Evolutionary conservation across 371 early-diverging fungal species (phyloP).

Genomic region (Mortierella sp.): DNA sequence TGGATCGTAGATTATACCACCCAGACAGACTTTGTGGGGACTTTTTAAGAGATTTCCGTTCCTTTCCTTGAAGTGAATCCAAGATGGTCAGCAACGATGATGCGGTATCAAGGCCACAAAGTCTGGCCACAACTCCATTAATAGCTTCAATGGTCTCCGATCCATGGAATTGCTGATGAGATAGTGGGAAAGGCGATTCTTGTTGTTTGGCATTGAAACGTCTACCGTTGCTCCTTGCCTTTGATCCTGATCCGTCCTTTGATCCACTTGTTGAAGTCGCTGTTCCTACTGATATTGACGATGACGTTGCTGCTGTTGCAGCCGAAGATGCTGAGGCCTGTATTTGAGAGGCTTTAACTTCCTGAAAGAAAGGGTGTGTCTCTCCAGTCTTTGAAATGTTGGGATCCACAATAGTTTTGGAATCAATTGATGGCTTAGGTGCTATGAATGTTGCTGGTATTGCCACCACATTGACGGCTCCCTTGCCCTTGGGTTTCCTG

Average conservation of each 20-base stretch:
- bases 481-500: slow-evolving; percentile 31
- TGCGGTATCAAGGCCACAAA: slow-evolving; percentile 26
- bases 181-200: slow-evolving; percentile 32
- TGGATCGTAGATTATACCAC: slow-evolving; percentile 30
- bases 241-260: not conserved
- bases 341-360: slow-evolving; percentile 29
- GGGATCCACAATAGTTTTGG: slow-evolving; percentile 33
- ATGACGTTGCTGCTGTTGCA: not conserved
- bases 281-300: not conserved
- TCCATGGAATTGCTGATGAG: slow-evolving; percentile 50
- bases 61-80: not conserved
- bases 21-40: not conserved
- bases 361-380: slow-evolving; percentile 50
- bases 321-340: slow-evolving; percentile 7
- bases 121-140: slow-evolving; percentile 36
- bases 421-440: slow-evolving; percentile 11
- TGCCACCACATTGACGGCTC: not conserved
- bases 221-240: not conserved
- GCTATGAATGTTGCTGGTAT: not conserved
- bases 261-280: not conserved
- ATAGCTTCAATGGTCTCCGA: slow-evolving; percentile 40
- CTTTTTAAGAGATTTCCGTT: not conserved
- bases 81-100: not conserved
- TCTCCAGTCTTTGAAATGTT: slow-evolving; percentile 53
- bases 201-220: slow-evolving; percentile 15